Evolutionary conservation across 2,329 filamentous ascomycete genomes (phyloP), one percentile per base, ranked within the genome.

Genomic region (Fusarium keratoplasticum): DNA sequence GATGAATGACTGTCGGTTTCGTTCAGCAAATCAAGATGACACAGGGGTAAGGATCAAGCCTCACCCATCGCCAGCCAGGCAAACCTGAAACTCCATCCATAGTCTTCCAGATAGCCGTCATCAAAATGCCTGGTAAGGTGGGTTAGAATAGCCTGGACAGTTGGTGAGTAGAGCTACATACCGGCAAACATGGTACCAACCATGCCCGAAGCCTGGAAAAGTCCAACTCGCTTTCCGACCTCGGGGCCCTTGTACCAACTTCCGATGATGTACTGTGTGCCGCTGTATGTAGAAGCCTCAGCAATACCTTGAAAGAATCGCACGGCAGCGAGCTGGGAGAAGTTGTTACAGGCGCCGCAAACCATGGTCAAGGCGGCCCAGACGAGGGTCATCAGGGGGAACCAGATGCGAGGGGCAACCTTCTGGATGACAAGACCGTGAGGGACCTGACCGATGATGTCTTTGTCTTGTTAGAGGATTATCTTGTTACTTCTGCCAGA

Each of bases 121-220:
- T 54, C 4, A 54, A 8, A 14, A 54, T 54, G 3, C 50, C 50
- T 54, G 0, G 27, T 3, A 8, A 2, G 6, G 1, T 14, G 8
- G 3, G 5, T 54, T 20, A 54, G 50, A 31, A 25, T 44, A 31
- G 16, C 5, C 47, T 18, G 27, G 2, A n/a, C 89, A 72, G 0
- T 87, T 89, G 69, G 89, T 88, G 8, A 14, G 33, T 59, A 44
- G 13, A 8, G 13, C 16, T 57, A 54, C 61, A 40, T 88, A 0
- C 89, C 89, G 4, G 85, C 85, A 66, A 91, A 89, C 84, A 90
- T 88, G 0, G 85, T 88, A 0, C 89, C 89, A 0, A 87, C 86
- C 5, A 89, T 83, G 4, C 88, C 89, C 20, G 87, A 88, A 9
- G 87, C 85, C 18, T 87, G 89, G 77, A 91, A 91, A 33, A 91